A percentile compares a stretch with the other conserved stretches of the same genome.
phyloP scores from a whole-genome alignment of 768 basidiomycete species.

The Guyanaporus albipodus region DNA sequence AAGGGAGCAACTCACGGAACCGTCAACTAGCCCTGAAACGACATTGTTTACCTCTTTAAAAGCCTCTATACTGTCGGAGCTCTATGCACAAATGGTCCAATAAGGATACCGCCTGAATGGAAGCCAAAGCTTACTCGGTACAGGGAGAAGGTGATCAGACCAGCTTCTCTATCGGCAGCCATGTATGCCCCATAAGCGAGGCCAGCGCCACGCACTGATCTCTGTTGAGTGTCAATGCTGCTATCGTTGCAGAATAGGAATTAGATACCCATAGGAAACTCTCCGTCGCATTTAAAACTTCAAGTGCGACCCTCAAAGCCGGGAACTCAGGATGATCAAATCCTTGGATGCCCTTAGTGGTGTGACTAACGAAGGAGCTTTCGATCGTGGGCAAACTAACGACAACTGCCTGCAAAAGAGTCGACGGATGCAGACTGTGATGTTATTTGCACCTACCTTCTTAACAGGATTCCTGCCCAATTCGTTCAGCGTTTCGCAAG shows the following conservation, averaged over 20 bases:
- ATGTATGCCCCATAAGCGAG: conserved; percentile 90
- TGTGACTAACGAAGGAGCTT: conserved; percentile 80
- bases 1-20: conserved; percentile 51
- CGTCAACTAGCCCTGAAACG: conserved; percentile 74
- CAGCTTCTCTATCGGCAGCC: conserved; percentile 71
- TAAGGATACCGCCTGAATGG: neutral
- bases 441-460: conserved; percentile 45
- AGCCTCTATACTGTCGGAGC: conserved; percentile 74
- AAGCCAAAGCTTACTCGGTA: conserved; percentile 59
- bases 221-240: conserved; percentile 38
- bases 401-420: conserved; percentile 59
- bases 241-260: neutral
- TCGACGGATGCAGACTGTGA: neutral
- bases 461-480: conserved; percentile 69
- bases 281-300: conserved; percentile 90
- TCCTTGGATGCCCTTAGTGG: conserved; percentile 73
- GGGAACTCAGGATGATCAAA: conserved; percentile 82
- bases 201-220: conserved; percentile 89
- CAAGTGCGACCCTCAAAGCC: conserved; percentile 77
- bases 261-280: conserved; percentile 83
- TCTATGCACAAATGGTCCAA: conserved; percentile 42
- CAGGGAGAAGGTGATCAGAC: conserved; percentile 68
- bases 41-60: conserved; percentile 78
- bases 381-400: conserved; percentile 93
- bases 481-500: conserved; percentile 65